Base-by-base conservation (phyloP, 2,329 filamentous ascomycete genomes). In the Verticillium tricorpus region DNA sequence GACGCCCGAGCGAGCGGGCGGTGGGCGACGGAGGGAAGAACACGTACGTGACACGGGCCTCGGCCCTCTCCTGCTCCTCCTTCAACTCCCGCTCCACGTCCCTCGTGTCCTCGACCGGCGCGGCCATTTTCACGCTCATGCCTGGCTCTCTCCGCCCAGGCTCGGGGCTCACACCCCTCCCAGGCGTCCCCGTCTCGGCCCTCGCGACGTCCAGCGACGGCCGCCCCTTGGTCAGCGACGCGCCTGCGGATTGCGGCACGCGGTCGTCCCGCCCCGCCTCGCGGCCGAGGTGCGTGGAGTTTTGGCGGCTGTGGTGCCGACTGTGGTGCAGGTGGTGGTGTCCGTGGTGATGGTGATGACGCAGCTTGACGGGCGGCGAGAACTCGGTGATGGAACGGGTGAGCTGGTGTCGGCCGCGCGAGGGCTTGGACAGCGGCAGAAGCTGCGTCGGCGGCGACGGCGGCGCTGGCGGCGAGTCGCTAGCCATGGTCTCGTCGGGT, bases 301-400 rank as follows among this genome's bases (percentile, higher is more conserved):
- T 56, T 9, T 66, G 67, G 61, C 71, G 73, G 28, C 71, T 69
- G 57, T 71, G 71, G 56, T 73, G 71, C 58, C 71, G 73, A 28
- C 71, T 69, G 57, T 71, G 71, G 56, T 73, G 71, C 59, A n/a
- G n/a, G 61, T 78, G 76, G 60, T 74, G 61, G 19, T 68, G 66
- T 22, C 63, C 62, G 25, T 63, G 63, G 5, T 60, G 71, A 50
- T 74, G 72, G 60, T 75, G 73, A 63, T 79, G 77, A 71, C 25
- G 57, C 65, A 76, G 72, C 62, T 74, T 77, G 63, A 77, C 74
- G 25, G 83, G 81, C 39, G 80, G 78, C 28, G 82, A 76, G 59
- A 85, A 67, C 65, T 86, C 84, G 55, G 80, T 81, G 62, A 86
- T 78, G 56, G 85, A 87, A 37, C 83, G 80, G 63, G 78, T 82